phyloP scores from a whole-genome alignment of 2,329 filamentous ascomycete species.

The Mollisia scopiformis region DNA sequence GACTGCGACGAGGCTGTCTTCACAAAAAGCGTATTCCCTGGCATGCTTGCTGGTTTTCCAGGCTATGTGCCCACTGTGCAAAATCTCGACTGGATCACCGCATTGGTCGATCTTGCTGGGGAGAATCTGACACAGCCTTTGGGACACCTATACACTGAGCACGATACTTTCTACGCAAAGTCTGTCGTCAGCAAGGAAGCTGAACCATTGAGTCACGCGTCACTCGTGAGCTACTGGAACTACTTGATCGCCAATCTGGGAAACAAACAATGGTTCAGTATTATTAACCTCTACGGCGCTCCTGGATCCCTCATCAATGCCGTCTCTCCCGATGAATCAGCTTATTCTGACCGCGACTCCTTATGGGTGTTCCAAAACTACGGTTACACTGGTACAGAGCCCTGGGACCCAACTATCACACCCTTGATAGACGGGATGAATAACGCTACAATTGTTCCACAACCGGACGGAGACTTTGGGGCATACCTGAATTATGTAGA shows the following conservation, averaged over 20 bases:
- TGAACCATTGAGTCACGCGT: constrained; percentile 9
- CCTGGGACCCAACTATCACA: constrained; percentile 19
- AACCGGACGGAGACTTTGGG: constrained; percentile 30
- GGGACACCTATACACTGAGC: constrained; percentile 41
- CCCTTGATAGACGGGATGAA: constrained; percentile 18
- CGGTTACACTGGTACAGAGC: neutral
- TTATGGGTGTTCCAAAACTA: constrained; percentile 24
- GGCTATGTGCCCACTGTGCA: constrained; percentile 26
- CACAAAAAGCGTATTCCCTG: constrained; percentile 40
- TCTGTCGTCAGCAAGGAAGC: constrained; percentile 49
- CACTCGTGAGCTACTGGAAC: constrained; percentile 12
- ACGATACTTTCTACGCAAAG: constrained; percentile 58
- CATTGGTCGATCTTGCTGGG: constrained; percentile 28
- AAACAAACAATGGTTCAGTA: constrained; percentile 22
- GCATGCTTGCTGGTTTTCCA: constrained; percentile 42
- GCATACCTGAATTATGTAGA: constrained; percentile 33
- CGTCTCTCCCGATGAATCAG: constrained; percentile 1
- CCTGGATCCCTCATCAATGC: constrained; percentile 17
- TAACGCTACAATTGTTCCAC: constrained; percentile 21
- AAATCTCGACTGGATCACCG: constrained; percentile 38
- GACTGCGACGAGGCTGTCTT: constrained; percentile 40
- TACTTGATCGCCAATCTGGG: constrained; percentile 22
- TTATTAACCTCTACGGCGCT: constrained; percentile 31
- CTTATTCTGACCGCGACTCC: constrained; percentile 25
- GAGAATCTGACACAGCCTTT: constrained; percentile 39